A percentile compares a stretch with the other conserved stretches of the same genome.
Evolutionary conservation across 148 eudicot genomes (phyloP).

Genomic region (Pharnaceum exiguum): DNA sequence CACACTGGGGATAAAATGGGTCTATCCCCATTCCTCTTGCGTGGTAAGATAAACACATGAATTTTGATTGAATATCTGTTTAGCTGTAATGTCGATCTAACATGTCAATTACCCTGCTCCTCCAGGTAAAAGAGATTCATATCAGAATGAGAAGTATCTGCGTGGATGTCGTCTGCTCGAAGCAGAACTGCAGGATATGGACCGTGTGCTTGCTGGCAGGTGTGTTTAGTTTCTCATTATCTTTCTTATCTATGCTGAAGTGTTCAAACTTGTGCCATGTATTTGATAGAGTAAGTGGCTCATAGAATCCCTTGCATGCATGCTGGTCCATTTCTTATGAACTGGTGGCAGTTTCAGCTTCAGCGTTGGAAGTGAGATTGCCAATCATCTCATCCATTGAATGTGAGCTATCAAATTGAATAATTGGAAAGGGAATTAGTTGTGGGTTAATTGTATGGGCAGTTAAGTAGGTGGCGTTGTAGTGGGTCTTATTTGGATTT

Average conservation of each 20-base stretch:
- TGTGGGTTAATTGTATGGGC: slow-evolving; percentile 9
- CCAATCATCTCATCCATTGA: slow-evolving; percentile 15
- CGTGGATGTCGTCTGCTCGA: slow-evolving; percentile 92
- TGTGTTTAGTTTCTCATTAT: slow-evolving; percentile 20
- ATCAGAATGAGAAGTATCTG: slow-evolving; percentile 77
- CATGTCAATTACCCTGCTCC: neutral
- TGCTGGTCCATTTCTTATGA: neutral
- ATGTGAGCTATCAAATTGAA: slow-evolving; percentile 19
- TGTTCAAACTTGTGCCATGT: neutral
- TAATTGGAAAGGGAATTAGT: slow-evolving; percentile 15
- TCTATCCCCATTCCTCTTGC: slow-evolving; percentile 52
- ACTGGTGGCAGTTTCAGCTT: slow-evolving; percentile 1
- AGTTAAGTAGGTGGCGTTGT: neutral
- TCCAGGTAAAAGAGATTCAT: slow-evolving; percentile 72
- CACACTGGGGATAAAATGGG: slow-evolving; percentile 75
- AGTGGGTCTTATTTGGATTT: slow-evolving; percentile 4
- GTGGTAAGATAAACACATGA: slow-evolving; percentile 10
- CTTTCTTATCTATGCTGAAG: neutral
- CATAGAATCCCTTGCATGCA: neutral
- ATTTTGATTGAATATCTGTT: neutral
- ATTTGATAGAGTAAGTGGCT: neutral
- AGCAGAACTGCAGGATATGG: slow-evolving; percentile 91
- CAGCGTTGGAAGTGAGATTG: neutral
- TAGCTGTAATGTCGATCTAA: neutral
- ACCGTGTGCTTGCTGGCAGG: slow-evolving; percentile 79